Conservation (phyloP, 2,329 filamentous ascomycete species). For the Raffaelea arxii region DNA sequence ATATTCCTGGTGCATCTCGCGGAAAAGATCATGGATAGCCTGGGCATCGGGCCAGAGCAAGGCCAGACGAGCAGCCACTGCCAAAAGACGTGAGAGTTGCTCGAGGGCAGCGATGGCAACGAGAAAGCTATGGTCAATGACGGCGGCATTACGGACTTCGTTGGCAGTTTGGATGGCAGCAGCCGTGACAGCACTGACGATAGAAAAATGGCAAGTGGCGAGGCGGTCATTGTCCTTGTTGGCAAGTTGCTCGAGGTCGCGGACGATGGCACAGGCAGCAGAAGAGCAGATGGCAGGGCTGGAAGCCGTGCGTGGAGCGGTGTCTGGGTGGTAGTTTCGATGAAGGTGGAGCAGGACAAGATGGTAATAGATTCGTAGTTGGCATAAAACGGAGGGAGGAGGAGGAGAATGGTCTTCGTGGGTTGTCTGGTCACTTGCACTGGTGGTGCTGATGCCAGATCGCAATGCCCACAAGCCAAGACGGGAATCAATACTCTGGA, state of each 20-base stretch:
- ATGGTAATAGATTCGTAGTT: constrained; percentile 1
- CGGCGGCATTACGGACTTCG: constrained; percentile 1
- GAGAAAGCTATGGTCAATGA: background rate
- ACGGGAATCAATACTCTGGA: background rate
- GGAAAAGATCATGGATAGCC: constrained; percentile 3
- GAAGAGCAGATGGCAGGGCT: background rate
- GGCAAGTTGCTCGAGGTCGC: constrained; percentile 1
- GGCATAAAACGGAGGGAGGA: constrained; percentile 2
- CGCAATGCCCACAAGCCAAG: constrained; percentile 1
- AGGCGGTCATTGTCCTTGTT: background rate
- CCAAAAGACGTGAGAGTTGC: constrained; percentile 1
- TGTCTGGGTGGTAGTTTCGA: background rate
- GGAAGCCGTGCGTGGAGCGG: background rate
- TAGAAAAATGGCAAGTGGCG: constrained; percentile 1
- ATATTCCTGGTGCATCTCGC: constrained; percentile 5
- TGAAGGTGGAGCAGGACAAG: constrained; percentile 2
- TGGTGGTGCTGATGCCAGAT: background rate
- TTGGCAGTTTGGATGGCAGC: constrained; percentile 4
- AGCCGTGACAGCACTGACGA: constrained; percentile 2
- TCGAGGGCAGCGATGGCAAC: background rate
- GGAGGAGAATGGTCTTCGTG: no score
- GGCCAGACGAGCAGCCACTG: background rate
- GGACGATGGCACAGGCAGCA: background rate
- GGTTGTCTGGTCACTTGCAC: background rate
- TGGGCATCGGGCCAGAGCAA: constrained; percentile 4